Conservation (phyloP, 2,329 filamentous ascomycete genomes). For the Phaeophleospora eucalypticola region DNA sequence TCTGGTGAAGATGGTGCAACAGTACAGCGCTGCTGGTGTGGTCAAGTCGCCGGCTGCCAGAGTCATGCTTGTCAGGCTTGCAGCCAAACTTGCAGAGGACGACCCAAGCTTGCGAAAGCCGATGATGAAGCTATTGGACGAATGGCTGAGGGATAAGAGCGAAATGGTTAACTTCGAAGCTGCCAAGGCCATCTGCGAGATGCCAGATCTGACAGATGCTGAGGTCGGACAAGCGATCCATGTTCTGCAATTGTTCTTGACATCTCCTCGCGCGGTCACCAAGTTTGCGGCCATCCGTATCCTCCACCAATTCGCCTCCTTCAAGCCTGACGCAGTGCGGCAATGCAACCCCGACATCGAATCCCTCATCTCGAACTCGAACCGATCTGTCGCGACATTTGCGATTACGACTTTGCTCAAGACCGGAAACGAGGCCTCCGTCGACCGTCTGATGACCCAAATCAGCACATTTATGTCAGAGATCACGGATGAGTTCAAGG, state of each 20-base stretch:
- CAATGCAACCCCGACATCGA: slow-evolving; percentile 97
- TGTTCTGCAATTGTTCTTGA: slow-evolving; percentile 92
- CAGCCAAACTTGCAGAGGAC: slow-evolving; percentile 90
- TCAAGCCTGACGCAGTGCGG: slow-evolving; percentile 89
- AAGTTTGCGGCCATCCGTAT: slow-evolving; percentile 97
- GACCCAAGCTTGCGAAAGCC: slow-evolving; percentile 83
- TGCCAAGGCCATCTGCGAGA: slow-evolving; percentile 93
- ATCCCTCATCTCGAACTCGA: slow-evolving; percentile 91
- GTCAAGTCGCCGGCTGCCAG: slow-evolving; percentile 93
- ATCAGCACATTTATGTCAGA: slow-evolving; percentile 98
- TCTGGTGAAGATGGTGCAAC: slow-evolving; percentile 99
- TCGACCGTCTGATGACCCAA: slow-evolving; percentile 97
- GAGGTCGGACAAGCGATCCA: slow-evolving; percentile 92
- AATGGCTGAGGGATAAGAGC: slow-evolving; percentile 96
- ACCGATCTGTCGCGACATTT: slow-evolving; percentile 95
- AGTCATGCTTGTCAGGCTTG: slow-evolving; percentile 86
- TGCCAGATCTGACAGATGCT: slow-evolving; percentile 86
- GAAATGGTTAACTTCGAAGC: slow-evolving; percentile 99
- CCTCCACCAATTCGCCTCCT: slow-evolving; percentile 90
- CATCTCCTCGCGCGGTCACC: slow-evolving; percentile 88
- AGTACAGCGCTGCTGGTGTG: slow-evolving; percentile 85
- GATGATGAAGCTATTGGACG: slow-evolving; percentile 95
- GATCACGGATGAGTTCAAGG: slow-evolving; percentile 99
- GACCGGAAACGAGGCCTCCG: slow-evolving; percentile 95
- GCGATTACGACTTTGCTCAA: slow-evolving; percentile 97